Percentiles rank a stretch among this genome's conserved stretches.
These are phyloP conservation scores for Pleoardoris graminearum DNA, from an alignment of 2,329 filamentous ascomycete species.

Conservation along the genomic window DNA sequence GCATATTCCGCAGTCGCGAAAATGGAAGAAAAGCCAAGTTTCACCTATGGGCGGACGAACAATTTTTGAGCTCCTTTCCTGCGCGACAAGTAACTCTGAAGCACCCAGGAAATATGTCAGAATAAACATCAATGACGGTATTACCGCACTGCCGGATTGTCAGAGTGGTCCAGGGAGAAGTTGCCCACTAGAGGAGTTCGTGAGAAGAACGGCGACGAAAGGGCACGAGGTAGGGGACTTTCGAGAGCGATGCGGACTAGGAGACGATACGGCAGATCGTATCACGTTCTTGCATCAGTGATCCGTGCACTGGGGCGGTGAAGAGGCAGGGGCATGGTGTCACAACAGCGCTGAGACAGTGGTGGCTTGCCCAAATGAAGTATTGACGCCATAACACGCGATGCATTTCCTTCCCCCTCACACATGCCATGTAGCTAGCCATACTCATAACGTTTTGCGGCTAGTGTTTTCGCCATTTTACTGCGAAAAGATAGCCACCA, in stretches of 20 bases:
- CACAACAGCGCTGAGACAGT: too few species aligned
- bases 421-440: too few species aligned
- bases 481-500: too few species aligned
- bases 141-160: conserved; percentile 55
- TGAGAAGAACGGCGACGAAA: conserved; percentile 45
- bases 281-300: conserved; percentile 58
- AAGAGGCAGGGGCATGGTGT: too few species aligned
- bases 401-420: too few species aligned
- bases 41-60: conserved; percentile 62
- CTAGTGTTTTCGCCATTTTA: too few species aligned
- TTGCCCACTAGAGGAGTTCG: conserved; percentile 53
- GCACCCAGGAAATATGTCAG: conserved; percentile 48
- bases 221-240: conserved; percentile 54
- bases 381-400: too few species aligned
- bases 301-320: too few species aligned
- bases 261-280: conserved; percentile 43
- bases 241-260: conserved; percentile 52
- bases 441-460: too few species aligned
- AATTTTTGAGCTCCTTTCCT: conserved; percentile 58
- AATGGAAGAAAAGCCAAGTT: conserved; percentile 60
- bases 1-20: conserved; percentile 49
- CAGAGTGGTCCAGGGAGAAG: conserved; percentile 52
- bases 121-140: conserved; percentile 61
- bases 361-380: not conserved
- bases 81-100: conserved; percentile 2